Evolutionary conservation across 768 basidiomycete species (phyloP).

Genomic region (Galerina marginata): DNA sequence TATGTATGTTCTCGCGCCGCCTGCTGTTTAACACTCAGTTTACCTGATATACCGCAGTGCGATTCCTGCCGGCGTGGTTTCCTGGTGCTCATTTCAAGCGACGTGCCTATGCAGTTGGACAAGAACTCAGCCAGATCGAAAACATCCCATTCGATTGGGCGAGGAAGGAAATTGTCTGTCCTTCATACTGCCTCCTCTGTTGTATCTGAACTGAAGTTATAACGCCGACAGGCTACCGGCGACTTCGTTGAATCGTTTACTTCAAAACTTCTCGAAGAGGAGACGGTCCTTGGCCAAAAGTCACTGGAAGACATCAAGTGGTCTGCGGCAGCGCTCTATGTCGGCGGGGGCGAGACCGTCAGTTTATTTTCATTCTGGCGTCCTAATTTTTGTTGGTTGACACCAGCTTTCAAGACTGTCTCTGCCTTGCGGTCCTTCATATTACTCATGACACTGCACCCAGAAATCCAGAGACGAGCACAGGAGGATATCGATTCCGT

Average conservation of each 20-base stretch:
- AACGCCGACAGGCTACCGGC: slow-evolving; percentile 7
- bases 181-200: not conserved
- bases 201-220: not conserved
- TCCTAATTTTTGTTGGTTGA: not conserved
- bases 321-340: slow-evolving; percentile 34
- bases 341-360: slow-evolving; percentile 47
- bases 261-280: slow-evolving; percentile 35
- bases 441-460: slow-evolving; percentile 43
- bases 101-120: slow-evolving; percentile 22
- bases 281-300: slow-evolving; percentile 25
- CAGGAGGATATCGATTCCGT: slow-evolving; percentile 46
- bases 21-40: not conserved
- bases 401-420: slow-evolving; percentile 32
- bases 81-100: slow-evolving; percentile 48
- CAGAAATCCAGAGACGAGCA: slow-evolving; percentile 42
- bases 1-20: too few relatives aligned
- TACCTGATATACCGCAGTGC: slow-evolving; percentile 29
- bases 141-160: slow-evolving; percentile 37
- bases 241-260: slow-evolving; percentile 30
- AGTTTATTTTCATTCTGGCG: slow-evolving; percentile 13
- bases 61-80: slow-evolving; percentile 47
- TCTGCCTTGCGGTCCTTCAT: slow-evolving; percentile 41
- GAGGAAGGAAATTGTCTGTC: slow-evolving; percentile 32
- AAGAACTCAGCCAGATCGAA: slow-evolving; percentile 26
- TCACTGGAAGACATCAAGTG: slow-evolving; percentile 35